Base-by-base conservation (phyloP, 129 eudicot genomes). In the Flaveria ramosissima region DNA sequence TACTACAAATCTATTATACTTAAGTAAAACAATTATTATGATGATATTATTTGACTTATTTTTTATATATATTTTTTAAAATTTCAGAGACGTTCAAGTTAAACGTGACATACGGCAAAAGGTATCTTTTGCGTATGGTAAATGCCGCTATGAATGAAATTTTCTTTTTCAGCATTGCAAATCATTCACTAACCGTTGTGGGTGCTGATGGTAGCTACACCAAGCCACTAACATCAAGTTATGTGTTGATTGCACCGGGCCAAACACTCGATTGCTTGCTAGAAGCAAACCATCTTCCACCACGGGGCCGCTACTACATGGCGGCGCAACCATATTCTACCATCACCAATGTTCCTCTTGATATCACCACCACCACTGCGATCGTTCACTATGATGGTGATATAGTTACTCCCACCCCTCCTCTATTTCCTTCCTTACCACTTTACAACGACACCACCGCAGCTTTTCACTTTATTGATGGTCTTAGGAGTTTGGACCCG, bases 241-340 rank as follows among this genome's bases (percentile, higher is more conserved):
- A 67, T 55, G 53, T 85, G 10, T 68, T 56, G 15, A 85, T 87
- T 8, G 48, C 85, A 51, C 92, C 92, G 0, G 96, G 92, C 39
- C 90, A 90, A 59, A 85, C 92, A 47, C 55, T 87, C 17, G 96
- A 87, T 66, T 86, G 87, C 79, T 65, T 87, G 39, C 67, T 90
- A 16, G 72, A 78, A 4, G 81, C 90, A 19, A 79, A 87, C 63
- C 88, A 89, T 45, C 51, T 39, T 21, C 47, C 32, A 4, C 79
- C 87, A 1, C 12, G 61, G 1, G 51, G 66, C 0, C 71, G 23
- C 13, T 90, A 87, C 74, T 90, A 90, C 81, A 85, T 90, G 85
- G 90, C 90, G 0, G 83, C 90, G 7, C 77, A 79, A 42, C 83
- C 87, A 1, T 86, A 81, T 43, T 45, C 68, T 2, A 19, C 68